These are phyloP conservation scores for Alectoria sarmentosa DNA, from an alignment of 495 filamentous ascomycete genomes.

Conservation along the genomic window DNA sequence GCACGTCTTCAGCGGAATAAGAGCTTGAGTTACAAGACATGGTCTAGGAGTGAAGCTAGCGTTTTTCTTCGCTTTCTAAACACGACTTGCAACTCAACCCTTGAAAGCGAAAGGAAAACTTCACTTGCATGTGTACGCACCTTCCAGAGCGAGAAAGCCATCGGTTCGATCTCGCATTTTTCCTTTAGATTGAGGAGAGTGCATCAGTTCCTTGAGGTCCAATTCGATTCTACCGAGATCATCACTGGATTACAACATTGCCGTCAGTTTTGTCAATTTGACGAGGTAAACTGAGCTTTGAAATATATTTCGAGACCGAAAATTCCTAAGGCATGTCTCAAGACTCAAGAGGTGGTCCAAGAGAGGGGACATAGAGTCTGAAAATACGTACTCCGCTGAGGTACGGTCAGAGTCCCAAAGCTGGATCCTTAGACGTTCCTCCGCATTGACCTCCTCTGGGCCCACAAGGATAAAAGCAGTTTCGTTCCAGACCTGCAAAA, in stretches of 20 bases:
- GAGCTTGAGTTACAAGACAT: neutral
- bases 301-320: too few relatives aligned
- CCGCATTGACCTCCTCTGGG: slow-evolving; percentile 62
- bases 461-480: slow-evolving; percentile 57
- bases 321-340: too few relatives aligned
- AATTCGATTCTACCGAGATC: slow-evolving; percentile 63
- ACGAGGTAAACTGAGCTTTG: too few relatives aligned
- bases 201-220: slow-evolving; percentile 57
- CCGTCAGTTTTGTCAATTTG: too few relatives aligned
- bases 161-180: slow-evolving; percentile 52
- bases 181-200: slow-evolving; percentile 43
- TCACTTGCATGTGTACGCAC: slow-evolving; percentile 7
- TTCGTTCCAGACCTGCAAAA: slow-evolving; percentile 50
- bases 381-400: slow-evolving; percentile 45
- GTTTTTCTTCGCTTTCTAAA: neutral
- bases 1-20: neutral
- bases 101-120: neutral
- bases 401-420: slow-evolving; percentile 65
- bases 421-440: slow-evolving; percentile 59
- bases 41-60: neutral
- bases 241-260: too few relatives aligned
- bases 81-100: neutral
- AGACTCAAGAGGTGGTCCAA: too few relatives aligned
- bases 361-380: too few relatives aligned
- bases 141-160: slow-evolving; percentile 50